Conservation (phyloP, 352 stramenopile species). For the Globisporangium acanthophoron region DNA sequence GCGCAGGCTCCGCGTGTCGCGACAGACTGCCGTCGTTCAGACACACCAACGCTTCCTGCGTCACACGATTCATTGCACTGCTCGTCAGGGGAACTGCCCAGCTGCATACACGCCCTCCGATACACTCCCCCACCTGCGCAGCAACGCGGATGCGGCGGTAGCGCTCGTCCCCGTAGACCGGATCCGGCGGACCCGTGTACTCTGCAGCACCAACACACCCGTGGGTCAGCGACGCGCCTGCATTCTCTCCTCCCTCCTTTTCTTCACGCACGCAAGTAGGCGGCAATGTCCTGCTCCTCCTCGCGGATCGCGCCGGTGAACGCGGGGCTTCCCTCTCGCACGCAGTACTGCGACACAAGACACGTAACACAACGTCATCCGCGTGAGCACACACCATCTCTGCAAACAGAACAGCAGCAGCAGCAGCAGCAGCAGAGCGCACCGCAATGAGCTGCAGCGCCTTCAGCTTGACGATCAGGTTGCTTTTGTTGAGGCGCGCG, state of each 20-base stretch:
- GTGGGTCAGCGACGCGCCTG: background rate
- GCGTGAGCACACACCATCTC: background rate
- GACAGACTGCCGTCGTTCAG: constrained; percentile 67
- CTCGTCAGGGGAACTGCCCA: too few species aligned
- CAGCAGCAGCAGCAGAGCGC: constrained; percentile 4
- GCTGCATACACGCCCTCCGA: background rate
- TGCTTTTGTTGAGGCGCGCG: constrained; percentile 68
- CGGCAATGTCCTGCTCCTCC: constrained; percentile 60
- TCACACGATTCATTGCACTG: background rate
- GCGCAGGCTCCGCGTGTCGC: constrained; percentile 31
- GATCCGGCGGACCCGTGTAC: constrained; percentile 66
- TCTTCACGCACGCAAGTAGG: constrained; percentile 60
- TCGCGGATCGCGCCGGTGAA: constrained; percentile 61
- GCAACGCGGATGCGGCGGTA: constrained; percentile 81
- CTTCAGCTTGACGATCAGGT: constrained; percentile 84
- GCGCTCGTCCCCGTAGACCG: constrained; percentile 77
- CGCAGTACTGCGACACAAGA: constrained; percentile 52
- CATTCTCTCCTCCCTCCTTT: background rate
- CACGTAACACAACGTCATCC: background rate
- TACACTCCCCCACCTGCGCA: constrained; percentile 36
- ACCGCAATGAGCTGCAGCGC: constrained; percentile 83
- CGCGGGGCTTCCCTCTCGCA: constrained; percentile 55
- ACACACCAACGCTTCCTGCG: constrained; percentile 67
- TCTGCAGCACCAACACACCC: constrained; percentile 30
- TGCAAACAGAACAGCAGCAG: background rate